These are phyloP conservation scores for Wolfiporia cocos DNA, from an alignment of 1,284 basidiomycete genomes.

Conservation along the genomic window DNA sequence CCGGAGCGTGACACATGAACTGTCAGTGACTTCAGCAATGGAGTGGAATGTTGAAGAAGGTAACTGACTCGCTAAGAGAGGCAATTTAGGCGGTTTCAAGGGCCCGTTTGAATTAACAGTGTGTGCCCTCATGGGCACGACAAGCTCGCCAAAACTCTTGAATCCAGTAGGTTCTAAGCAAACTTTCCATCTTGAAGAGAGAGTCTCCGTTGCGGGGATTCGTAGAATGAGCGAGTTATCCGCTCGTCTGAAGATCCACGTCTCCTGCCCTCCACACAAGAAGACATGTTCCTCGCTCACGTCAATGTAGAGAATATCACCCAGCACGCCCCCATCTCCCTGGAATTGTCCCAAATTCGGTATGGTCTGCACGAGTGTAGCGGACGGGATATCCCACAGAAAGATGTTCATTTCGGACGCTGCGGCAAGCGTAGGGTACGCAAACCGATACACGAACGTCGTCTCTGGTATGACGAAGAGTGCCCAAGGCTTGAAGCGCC, in stretches of 20 bases:
- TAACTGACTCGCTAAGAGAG: no score
- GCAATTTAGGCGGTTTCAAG: no score
- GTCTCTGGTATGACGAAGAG: constrained; percentile 38
- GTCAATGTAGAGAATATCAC: constrained; percentile 59
- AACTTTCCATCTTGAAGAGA: constrained; percentile 17
- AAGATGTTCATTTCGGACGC: constrained; percentile 39
- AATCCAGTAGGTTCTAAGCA: constrained; percentile 6
- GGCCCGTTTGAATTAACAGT: no score
- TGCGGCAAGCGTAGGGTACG: constrained; percentile 57
- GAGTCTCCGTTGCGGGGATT: constrained; percentile 28
- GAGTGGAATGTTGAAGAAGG: no score
- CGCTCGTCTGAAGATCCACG: constrained; percentile 49
- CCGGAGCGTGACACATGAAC: constrained; percentile 59
- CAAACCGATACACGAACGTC: constrained; percentile 58
- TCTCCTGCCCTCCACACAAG: constrained; percentile 42
- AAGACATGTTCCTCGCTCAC: constrained; percentile 53
- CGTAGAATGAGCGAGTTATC: constrained; percentile 38
- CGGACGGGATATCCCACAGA: constrained; percentile 54
- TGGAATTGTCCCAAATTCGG: constrained; percentile 30
- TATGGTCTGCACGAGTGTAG: constrained; percentile 39
- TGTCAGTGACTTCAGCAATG: no score
- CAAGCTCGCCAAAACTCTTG: background rate
- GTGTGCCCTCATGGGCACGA: background rate
- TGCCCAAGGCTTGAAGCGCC: constrained; percentile 56
- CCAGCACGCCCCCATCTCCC: constrained; percentile 22